Evolutionary conservation across 2,329 filamentous ascomycete species (phyloP), one percentile per base, ranked within the genome.

Genomic region (Talaromyces funiculosus): DNA sequence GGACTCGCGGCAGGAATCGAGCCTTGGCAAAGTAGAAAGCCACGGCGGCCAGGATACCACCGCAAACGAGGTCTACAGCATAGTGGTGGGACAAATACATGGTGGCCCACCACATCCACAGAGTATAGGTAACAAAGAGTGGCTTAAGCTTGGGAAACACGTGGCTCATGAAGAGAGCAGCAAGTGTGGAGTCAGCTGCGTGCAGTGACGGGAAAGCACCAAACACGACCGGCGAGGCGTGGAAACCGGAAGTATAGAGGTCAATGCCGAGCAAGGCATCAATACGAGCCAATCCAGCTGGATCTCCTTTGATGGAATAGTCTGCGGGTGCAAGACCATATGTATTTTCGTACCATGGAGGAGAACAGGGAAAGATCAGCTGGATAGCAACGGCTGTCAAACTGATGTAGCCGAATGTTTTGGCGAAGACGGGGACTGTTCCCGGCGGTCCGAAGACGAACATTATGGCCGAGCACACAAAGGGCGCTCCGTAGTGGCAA

Each of bases 61-160:
- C 93, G 37, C 85, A 90, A 26, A 97, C 90, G 55, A 97, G 81
- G 74, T 97, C 93, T 42, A 97, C 89, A 33, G 92, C 93, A 73
- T 97, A 97, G 78, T 97, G 93, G 77, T 97, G 93, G 70, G 90
- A 95, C 57, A 97, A 84, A 72, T 97, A 97, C 91, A 97, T 96
- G 67, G 93, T 97, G 12, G 92, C 90, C 92, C 93, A 97, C 90
- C 92, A 97, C 69, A 97, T 87, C 93, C 93, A 97, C 72, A 89
- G 84, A 47, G 89, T 89, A 75, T 97, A 97, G 65, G 84, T 81
- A 64, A 92, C 84, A 76, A 95, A 96, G 57, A 94, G 77, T 12
- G 88, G 86, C 66, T 89, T 86, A 66, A 95, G 83, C 63, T 85
- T 86, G 4, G 93, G 93, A 81, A 97, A 97, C 73, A 90, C 87